phyloP scores from a whole-genome alignment of 129 eudicot genomes.

The Kitagawia praeruptora region DNA sequence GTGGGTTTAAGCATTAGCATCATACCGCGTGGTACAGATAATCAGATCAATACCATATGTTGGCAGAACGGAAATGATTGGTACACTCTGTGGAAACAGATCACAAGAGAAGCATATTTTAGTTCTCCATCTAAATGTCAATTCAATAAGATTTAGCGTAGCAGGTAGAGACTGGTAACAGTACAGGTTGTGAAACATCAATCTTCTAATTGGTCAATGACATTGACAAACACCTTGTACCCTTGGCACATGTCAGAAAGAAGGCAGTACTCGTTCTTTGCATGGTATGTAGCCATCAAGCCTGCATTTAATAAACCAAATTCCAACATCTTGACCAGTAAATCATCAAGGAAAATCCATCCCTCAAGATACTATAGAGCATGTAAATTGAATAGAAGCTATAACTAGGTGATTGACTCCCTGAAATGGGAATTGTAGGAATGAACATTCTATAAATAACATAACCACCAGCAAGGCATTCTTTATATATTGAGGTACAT shows the following conservation, averaged over 20 bases:
- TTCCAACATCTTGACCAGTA: background rate
- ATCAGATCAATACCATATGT: background rate
- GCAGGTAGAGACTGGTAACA: background rate
- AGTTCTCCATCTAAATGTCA: background rate
- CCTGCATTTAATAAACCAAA: constrained; percentile 33
- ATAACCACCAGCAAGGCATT: background rate
- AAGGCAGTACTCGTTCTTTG: constrained; percentile 87
- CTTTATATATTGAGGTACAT: background rate
- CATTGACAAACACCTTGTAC: constrained; percentile 62
- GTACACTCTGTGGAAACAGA: background rate
- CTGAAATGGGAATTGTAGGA: background rate
- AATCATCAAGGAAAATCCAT: background rate
- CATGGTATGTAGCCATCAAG: constrained; percentile 87
- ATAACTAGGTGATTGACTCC: background rate
- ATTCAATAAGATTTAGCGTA: background rate
- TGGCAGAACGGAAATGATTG: background rate
- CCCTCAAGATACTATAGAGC: background rate
- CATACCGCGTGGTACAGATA: background rate
- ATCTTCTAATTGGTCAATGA: constrained; percentile 73
- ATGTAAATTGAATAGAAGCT: background rate
- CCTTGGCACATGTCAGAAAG: constrained; percentile 95
- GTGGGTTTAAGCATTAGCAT: background rate
- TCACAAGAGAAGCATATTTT: background rate
- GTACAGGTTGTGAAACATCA: background rate
- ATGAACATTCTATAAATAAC: background rate